Base-by-base conservation (phyloP, 768 basidiomycete genomes). In the Trametes villosa region DNA sequence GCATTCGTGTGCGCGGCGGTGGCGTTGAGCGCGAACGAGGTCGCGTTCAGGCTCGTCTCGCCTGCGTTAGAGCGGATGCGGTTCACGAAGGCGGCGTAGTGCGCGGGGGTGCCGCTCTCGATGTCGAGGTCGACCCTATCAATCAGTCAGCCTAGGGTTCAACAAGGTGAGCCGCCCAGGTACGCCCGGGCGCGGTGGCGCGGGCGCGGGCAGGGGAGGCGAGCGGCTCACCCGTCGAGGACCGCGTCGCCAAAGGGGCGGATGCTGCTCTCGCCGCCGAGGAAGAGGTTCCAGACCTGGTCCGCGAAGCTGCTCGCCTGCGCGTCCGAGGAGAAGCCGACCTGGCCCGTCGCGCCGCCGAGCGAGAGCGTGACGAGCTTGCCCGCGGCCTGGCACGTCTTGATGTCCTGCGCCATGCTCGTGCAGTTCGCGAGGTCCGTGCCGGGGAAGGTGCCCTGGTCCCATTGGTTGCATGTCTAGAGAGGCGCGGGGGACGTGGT, bases 211-310 rank as follows among this genome's bases (percentile, higher is more conserved):
- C 17, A 18, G 15, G 13, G 30, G 11, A 7, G 13, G 20, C 11
- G n/a, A 51, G 17, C 30, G 34, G 64, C 70, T n/a, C 45, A 89
- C 88, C 89, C 89, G 65, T 91, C 89, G 27, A 91, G 76, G 54
- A 89, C 78, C 2, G 88, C 90, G 57, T 67, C 73, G 27, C 89
- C 89, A 64, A 92, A 92, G 0, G 89, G 89, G 60, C 89, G 80
- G n/a, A 83, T 88, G 34, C 68, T 67, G 59, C 81, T 83, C 0
- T 75, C 76, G 30, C 88, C 87, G 9, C 88, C 89, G 27, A 91
- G 75, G 71, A 91, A 90, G 50, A 87, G 57, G 67, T 88, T 76
- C 89, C 89, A 91, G 51, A 91, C 83, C 0, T 82, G 83, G 55
- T 86, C 77, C 1, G 84, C 88, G 69, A 88, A 90, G 8, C 76